These are phyloP conservation scores for Komagataella kurtzmanii DNA, from an alignment of 805 yeast genomes.

Conservation along the genomic window DNA sequence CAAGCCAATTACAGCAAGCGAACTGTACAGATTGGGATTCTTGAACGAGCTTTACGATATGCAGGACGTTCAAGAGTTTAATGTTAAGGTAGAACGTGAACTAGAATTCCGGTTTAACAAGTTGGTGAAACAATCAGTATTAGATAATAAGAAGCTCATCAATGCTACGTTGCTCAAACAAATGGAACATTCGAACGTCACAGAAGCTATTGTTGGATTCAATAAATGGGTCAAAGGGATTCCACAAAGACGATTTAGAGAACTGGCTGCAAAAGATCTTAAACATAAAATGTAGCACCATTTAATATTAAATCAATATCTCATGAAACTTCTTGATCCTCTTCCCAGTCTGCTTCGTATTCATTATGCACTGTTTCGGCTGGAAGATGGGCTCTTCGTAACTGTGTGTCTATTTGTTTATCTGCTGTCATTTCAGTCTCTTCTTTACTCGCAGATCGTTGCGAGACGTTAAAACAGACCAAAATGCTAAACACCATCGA, in stretches of 20 bases:
- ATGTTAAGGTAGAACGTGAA: constrained; percentile 21
- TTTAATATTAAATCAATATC: constrained; percentile 5
- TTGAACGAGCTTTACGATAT: constrained; percentile 33
- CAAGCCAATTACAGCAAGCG: constrained; percentile 48
- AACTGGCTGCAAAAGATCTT: constrained; percentile 37
- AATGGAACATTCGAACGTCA: constrained; percentile 38
- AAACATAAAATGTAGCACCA: constrained; percentile 43
- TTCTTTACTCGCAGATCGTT: constrained; percentile 14
- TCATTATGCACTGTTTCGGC: constrained; percentile 40
- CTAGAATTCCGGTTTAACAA: constrained; percentile 21
- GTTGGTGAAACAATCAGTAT: constrained; percentile 30
- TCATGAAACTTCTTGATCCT: constrained; percentile 3
- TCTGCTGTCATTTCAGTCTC: constrained; percentile 16
- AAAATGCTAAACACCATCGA: constrained; percentile 50
- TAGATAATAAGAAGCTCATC: constrained; percentile 30
- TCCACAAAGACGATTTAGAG: constrained; percentile 57
- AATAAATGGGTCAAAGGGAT: constrained; percentile 57
- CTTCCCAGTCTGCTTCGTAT: constrained; percentile 42
- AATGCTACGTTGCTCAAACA: constrained; percentile 16
- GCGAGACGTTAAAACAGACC: constrained; percentile 33
- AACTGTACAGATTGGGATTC: constrained; percentile 43
- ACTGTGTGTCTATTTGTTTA: constrained; percentile 7
- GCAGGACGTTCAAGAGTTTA: constrained; percentile 24
- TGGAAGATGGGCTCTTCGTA: constrained; percentile 31
- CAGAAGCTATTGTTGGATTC: constrained; percentile 59